phyloP scores from a whole-genome alignment of 768 basidiomycete genomes.

The Tephrocybe sp. region DNA sequence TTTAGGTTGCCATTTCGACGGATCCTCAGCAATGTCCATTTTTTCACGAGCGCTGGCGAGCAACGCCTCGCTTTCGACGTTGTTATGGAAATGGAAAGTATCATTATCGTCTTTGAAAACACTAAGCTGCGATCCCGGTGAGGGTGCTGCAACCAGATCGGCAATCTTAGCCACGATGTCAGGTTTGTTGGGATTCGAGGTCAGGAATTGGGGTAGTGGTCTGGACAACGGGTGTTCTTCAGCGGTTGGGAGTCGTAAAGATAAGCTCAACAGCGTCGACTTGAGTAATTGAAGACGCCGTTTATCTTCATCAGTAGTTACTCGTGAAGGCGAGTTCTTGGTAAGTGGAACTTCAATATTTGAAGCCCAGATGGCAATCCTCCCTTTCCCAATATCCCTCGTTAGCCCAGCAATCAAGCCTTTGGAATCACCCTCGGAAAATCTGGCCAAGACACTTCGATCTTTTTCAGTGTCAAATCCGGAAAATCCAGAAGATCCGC shows the following conservation, averaged over 20 bases:
- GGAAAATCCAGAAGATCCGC: conserved; percentile 22
- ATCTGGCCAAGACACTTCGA: conserved; percentile 31
- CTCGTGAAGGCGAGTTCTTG: conserved; percentile 23
- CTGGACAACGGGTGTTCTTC: conserved; percentile 28
- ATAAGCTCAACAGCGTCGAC: conserved; percentile 31
- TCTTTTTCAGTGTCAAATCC: conserved; percentile 28
- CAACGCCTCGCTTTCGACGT: conserved; percentile 28
- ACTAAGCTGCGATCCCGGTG: conserved; percentile 25
- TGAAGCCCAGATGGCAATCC: conserved; percentile 51
- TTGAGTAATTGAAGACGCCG: conserved; percentile 27
- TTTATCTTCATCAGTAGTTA: conserved; percentile 19
- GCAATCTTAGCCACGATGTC: conserved; percentile 39
- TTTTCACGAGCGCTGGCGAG: conserved; percentile 27
- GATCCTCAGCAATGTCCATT: conserved; percentile 22
- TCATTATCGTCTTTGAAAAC: conserved; percentile 67
- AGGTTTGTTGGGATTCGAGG: conserved; percentile 42
- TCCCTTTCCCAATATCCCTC: conserved; percentile 42
- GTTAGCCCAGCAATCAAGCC: conserved; percentile 30
- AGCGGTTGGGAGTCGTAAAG: conserved; percentile 40
- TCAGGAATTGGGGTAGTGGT: conserved; percentile 61
- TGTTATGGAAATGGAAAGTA: conserved; percentile 57
- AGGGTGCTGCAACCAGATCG: conserved; percentile 32
- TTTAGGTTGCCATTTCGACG: conserved; percentile 42
- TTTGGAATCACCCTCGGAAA: conserved; percentile 17
- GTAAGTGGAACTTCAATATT: conserved; percentile 56